Conservation (phyloP, 805 yeast genomes). For the Candida ulmi region DNA sequence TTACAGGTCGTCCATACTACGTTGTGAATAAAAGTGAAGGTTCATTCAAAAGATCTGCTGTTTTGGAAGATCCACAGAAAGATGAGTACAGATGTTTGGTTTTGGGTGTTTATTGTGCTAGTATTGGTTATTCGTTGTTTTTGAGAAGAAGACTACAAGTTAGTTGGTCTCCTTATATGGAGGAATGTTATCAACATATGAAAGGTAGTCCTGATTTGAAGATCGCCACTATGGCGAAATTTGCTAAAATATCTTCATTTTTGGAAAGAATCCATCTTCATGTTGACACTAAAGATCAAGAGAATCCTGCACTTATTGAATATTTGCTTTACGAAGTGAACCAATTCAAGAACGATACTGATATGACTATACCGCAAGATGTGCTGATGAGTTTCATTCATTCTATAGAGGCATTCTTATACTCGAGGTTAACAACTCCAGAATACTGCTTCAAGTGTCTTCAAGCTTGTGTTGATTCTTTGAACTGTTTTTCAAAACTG, state of each 20-base stretch:
- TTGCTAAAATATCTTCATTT: conserved; percentile 52
- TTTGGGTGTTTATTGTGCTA: conserved; percentile 52
- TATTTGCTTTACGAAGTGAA: conserved; percentile 14
- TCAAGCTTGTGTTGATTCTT: conserved; percentile 16
- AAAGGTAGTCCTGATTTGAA: conserved; percentile 28
- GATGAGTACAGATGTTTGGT: conserved; percentile 47
- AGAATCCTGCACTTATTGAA: conserved; percentile 13
- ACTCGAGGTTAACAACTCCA: conserved; percentile 13
- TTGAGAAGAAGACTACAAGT: conserved; percentile 57
- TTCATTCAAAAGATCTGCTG: conserved; percentile 33
- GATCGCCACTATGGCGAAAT: conserved; percentile 43
- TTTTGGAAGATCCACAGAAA: conserved; percentile 32
- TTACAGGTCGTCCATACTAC: conserved; percentile 47
- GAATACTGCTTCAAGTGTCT: conserved; percentile 17
- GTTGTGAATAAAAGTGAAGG: conserved; percentile 36
- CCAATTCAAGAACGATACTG: conserved; percentile 3
- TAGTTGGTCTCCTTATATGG: conserved; percentile 57
- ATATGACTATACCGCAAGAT: conserved; percentile 6
- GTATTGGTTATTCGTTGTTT: conserved; percentile 60
- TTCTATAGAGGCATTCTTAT: conserved; percentile 22
- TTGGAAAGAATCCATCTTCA: conserved; percentile 47
- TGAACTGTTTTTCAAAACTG: conserved; percentile 10
- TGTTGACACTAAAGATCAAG: conserved; percentile 11
- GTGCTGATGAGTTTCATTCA: conserved; percentile 15
- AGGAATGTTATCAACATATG: conserved; percentile 50